These are phyloP conservation scores for Peribolospora kevripleyi DNA, from an alignment of 768 basidiomycete genomes.

Conservation along the genomic window DNA sequence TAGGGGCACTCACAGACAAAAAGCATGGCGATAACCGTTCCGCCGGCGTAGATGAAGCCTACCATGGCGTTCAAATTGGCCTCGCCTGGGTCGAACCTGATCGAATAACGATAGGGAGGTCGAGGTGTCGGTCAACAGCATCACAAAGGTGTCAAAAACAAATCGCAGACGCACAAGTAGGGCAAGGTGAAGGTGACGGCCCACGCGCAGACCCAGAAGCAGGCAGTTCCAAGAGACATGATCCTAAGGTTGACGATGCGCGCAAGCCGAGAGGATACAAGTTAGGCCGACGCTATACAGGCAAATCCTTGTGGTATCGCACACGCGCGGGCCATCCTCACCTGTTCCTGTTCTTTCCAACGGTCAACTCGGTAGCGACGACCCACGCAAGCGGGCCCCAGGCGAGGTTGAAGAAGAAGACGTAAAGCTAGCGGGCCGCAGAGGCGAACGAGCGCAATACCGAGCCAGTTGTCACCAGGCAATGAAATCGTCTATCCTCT, in stretches of 20 bases:
- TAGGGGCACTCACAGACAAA: constrained; percentile 1
- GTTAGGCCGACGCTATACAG: neutral
- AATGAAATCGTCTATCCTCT: no score
- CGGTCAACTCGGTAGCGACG: constrained; percentile 6
- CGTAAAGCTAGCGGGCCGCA: neutral
- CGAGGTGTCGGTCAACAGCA: no score
- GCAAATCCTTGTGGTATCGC: neutral
- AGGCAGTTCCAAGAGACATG: constrained; percentile 18
- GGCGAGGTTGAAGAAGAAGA: constrained; percentile 20
- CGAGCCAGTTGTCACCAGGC: no score
- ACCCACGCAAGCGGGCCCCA: constrained; percentile 18
- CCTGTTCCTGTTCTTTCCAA: constrained; percentile 2
- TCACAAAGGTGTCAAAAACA: no score
- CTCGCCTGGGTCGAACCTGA: constrained; percentile 10
- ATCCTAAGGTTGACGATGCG: constrained; percentile 13
- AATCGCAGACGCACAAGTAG: constrained; percentile 8
- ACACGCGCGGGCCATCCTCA: neutral
- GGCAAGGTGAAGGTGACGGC: constrained; percentile 19
- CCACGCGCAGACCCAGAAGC: constrained; percentile 21
- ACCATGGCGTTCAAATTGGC: constrained; percentile 17
- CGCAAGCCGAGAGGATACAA: constrained; percentile 15
- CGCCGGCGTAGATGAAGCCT: constrained; percentile 16
- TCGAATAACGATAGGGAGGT: no score
- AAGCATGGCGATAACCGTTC: constrained; percentile 10
- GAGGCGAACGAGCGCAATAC: no score